phyloP scores from a whole-genome alignment of 768 basidiomycete species.

The Nevesoporus exiguus region DNA sequence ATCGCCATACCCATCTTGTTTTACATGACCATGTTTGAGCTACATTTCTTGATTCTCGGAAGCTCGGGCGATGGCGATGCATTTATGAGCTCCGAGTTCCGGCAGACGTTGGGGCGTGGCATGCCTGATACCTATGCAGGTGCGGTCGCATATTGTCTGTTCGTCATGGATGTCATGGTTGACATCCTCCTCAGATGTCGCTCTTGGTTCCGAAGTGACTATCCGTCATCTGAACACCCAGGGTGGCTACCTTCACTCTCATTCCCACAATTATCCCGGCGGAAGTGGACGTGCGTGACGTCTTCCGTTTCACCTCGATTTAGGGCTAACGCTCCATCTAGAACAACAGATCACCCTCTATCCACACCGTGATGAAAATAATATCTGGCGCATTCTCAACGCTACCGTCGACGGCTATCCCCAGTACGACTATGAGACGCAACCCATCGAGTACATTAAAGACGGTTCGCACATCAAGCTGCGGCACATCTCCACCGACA shows the following conservation, averaged over 20 bases:
- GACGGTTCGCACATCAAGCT: constrained; percentile 74
- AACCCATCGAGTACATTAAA: constrained; percentile 61
- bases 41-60: constrained; percentile 87
- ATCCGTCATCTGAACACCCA: constrained; percentile 95
- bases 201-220: constrained; percentile 75
- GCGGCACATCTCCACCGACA: constrained; percentile 75
- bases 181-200: constrained; percentile 57
- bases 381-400: constrained; percentile 85
- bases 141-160: constrained; percentile 41
- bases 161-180: background rate
- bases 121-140: constrained; percentile 95
- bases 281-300: constrained; percentile 79
- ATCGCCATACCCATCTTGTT: constrained; percentile 82
- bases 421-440: constrained; percentile 46
- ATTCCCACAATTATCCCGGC: constrained; percentile 81
- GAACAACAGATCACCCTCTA: constrained; percentile 99
- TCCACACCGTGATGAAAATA: constrained; percentile 97
- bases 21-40: constrained; percentile 96
- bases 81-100: constrained; percentile 99
- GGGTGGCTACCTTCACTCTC: constrained; percentile 98
- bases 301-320: background rate
- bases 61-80: constrained; percentile 96
- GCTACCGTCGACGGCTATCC: constrained; percentile 48
- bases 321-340: constrained; percentile 29
- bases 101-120: constrained; percentile 84